Evolutionary conservation across 1,284 basidiomycete species (phyloP).

Genomic region (Ceratobasidium sp.): DNA sequence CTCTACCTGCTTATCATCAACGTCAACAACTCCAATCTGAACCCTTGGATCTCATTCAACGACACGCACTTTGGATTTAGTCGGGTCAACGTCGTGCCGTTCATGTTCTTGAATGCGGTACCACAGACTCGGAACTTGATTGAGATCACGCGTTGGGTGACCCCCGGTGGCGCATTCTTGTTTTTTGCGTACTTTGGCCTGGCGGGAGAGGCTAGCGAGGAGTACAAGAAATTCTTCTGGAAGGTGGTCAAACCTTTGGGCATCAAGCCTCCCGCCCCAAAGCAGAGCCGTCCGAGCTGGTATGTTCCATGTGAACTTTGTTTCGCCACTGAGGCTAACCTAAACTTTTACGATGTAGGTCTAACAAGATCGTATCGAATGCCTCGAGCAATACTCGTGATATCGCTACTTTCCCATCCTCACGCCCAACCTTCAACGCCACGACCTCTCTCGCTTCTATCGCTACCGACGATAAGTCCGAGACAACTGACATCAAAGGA

Average conservation of each 20-base stretch:
- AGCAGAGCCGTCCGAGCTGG: not conserved
- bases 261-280: not conserved
- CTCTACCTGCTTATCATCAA: slow-evolving; percentile 53
- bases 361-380: not conserved
- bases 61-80: slow-evolving; percentile 62
- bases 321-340: not conserved
- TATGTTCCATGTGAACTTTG: not conserved
- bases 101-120: not conserved
- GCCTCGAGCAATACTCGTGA: not conserved
- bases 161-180: slow-evolving; percentile 36
- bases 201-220: slow-evolving; percentile 41
- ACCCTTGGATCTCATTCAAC: slow-evolving; percentile 69
- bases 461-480: not conserved
- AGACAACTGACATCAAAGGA: not conserved
- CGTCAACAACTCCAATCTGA: slow-evolving; percentile 50
- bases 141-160: slow-evolving; percentile 36
- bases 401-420: not conserved
- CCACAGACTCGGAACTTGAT: not conserved
- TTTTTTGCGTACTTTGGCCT: slow-evolving; percentile 50
- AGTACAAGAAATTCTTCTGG: slow-evolving; percentile 34
- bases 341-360: not conserved
- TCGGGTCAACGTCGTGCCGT: not conserved
- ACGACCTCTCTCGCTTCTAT: not conserved
- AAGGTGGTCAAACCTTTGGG: slow-evolving; percentile 13
- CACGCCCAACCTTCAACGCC: not conserved